Percentiles rank a stretch among this genome's conserved stretches.
Evolutionary conservation across 2,329 filamentous ascomycete species (phyloP).

Genomic region (Pseudogymnoascus sp.): DNA sequence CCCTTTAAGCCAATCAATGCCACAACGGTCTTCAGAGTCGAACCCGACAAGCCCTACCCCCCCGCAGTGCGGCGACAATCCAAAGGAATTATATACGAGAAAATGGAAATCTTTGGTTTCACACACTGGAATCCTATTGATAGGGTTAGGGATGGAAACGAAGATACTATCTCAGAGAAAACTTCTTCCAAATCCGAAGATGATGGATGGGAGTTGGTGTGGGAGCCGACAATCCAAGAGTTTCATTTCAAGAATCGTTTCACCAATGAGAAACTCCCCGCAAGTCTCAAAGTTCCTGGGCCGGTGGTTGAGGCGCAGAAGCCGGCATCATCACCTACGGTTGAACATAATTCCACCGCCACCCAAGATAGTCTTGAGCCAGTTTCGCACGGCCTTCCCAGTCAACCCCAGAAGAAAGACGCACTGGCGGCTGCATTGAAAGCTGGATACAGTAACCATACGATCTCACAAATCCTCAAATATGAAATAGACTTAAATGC

Average conservation of each 20-base stretch:
- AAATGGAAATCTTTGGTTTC: neutral
- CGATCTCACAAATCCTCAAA: slow-evolving; percentile 13
- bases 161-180: neutral
- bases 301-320: neutral
- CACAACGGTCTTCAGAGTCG: neutral
- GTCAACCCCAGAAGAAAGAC: slow-evolving; percentile 5
- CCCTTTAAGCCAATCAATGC: slow-evolving; percentile 73
- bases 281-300: neutral
- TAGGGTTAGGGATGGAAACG: neutral
- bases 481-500: slow-evolving; percentile 13
- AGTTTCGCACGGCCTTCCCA: neutral
- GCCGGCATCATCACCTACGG: neutral
- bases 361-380: neutral
- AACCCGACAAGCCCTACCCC: neutral
- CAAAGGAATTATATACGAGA: neutral
- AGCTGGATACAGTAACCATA: slow-evolving; percentile 12
- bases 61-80: neutral
- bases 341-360: neutral
- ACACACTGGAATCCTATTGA: neutral
- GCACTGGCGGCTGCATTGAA: slow-evolving; percentile 13
- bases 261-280: neutral
- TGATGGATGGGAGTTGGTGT: neutral
- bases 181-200: neutral
- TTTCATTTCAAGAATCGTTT: neutral
- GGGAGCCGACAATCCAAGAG: neutral